These are phyloP conservation scores for Grosmannia serpens DNA, from an alignment of 2,329 filamentous ascomycete species.

Conservation along the genomic window DNA sequence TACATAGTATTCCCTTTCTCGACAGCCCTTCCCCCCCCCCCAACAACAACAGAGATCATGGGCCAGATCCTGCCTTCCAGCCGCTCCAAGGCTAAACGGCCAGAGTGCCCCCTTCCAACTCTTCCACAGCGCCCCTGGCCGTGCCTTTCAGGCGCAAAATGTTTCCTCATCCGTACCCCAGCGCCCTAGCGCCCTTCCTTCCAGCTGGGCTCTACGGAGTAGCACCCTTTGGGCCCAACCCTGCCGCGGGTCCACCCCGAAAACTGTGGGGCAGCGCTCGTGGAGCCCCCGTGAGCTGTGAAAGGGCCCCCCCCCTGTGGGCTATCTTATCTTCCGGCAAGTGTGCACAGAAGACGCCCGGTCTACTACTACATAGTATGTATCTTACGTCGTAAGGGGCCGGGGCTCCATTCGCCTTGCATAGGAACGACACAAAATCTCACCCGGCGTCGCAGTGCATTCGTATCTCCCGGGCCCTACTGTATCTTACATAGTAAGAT, in stretches of 20 bases:
- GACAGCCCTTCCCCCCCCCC: too few relatives aligned
- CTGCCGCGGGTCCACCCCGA: neutral
- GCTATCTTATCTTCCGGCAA: neutral
- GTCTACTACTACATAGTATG: neutral
- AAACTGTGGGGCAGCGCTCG: too few relatives aligned
- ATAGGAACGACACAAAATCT: neutral
- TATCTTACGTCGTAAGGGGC: too few relatives aligned
- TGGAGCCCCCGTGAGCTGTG: neutral
- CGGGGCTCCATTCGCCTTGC: neutral
- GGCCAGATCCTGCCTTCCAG: too few relatives aligned
- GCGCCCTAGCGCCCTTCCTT: neutral
- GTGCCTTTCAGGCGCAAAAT: neutral
- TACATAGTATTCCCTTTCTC: too few relatives aligned
- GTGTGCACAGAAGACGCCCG: neutral
- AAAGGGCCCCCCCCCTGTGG: neutral
- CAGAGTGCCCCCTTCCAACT: neutral
- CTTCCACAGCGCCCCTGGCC: neutral
- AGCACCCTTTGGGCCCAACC: neutral
- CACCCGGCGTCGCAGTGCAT: neutral
- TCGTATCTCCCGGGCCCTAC: neutral
- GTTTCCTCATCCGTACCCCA: neutral
- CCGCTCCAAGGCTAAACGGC: too few relatives aligned
- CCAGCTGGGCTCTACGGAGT: neutral
- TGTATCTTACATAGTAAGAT: too few relatives aligned
- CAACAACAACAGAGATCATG: too few relatives aligned